Conservation (phyloP, 208 protist genomes). For the Leishmania aethiopica region DNA sequence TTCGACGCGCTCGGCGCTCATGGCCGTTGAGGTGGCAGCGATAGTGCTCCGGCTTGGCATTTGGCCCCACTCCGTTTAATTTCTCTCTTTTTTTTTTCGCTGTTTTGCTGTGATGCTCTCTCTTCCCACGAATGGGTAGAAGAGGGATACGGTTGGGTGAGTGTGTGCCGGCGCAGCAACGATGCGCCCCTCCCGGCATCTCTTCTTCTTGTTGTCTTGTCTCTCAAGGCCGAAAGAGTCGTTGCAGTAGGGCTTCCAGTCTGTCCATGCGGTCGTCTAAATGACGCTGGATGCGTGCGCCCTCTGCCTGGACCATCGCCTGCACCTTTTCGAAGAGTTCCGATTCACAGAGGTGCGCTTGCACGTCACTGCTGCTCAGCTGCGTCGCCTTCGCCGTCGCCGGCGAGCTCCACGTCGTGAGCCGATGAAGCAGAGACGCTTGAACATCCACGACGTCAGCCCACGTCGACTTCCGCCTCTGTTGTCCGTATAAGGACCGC, state of each 20-base stretch:
- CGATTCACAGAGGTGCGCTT: neutral
- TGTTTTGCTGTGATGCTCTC: neutral
- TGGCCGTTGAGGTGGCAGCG: neutral
- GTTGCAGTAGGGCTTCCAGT: conserved; percentile 19
- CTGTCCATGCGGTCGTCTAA: conserved; percentile 24
- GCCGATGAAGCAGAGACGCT: neutral
- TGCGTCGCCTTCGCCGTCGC: neutral
- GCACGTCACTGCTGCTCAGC: neutral
- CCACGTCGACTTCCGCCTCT: neutral
- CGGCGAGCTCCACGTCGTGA: conserved; percentile 7
- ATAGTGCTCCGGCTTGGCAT: neutral
- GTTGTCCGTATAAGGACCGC: conserved; percentile 9
- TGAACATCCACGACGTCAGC: conserved; percentile 1
- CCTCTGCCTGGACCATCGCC: conserved; percentile 16
- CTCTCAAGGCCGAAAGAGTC: neutral
- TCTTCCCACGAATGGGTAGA: neutral
- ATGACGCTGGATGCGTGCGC: conserved; percentile 20
- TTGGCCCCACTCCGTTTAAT: neutral
- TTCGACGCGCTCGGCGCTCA: neutral
- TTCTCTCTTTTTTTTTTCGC: neutral
- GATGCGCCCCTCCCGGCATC: neutral
- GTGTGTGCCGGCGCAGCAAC: neutral
- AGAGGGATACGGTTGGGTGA: too few species aligned
- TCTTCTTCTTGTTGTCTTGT: neutral
- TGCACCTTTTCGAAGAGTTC: conserved; percentile 10